Evolutionary conservation across 345 rosid species (phyloP), one percentile per base, ranked within the genome.

Genomic region (Nasturtium officinale): DNA sequence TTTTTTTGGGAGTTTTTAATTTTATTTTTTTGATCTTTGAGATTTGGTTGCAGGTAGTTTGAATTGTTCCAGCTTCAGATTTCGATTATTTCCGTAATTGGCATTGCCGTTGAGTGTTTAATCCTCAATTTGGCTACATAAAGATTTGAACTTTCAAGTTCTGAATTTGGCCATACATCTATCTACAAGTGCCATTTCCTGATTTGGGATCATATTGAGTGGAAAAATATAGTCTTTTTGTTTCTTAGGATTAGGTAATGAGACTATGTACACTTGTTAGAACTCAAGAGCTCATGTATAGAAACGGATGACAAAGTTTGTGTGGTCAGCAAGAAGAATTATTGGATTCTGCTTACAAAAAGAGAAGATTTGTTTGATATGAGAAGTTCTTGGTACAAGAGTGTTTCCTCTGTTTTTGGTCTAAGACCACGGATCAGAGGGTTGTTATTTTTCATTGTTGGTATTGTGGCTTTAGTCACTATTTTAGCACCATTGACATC

Each of bases 361-460:
- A 21, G n/a, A 52, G 61, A 25, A 12, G 30, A 17, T 38, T 9
- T 58, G 78, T 81, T 78, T 87, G 93, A 86, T 82, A 95, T 95
- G 99, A 91, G 96, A 95, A 83, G 87, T 86, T 83, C 89, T 76
- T 87, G 91, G 87, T 80, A 77, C 61, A 89, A 75, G 75, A 88
- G 83, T 66, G 74, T 85, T 35, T 81, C 87, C 64, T 79, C 83
- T 29, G 55, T 83, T 82, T 79, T 86, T 20, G 92, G 98, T 74
- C 90, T 86, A 18, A 86, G 90, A 78, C 90, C 85, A 30, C 87
- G 87, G 10, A 57, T 74, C 52, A 83, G 89, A 73, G 87, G 89
- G 85, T 76, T 89, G 62, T 75, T 95, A 65, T 70, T 95, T 72
- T 83, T 86, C 66, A 23, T 90, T 35, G 69, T 91, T 25, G 84